These are phyloP conservation scores for Eragrostis tef DNA, from an alignment of 202 grass and related monocot genomes.

Conservation along the genomic window DNA sequence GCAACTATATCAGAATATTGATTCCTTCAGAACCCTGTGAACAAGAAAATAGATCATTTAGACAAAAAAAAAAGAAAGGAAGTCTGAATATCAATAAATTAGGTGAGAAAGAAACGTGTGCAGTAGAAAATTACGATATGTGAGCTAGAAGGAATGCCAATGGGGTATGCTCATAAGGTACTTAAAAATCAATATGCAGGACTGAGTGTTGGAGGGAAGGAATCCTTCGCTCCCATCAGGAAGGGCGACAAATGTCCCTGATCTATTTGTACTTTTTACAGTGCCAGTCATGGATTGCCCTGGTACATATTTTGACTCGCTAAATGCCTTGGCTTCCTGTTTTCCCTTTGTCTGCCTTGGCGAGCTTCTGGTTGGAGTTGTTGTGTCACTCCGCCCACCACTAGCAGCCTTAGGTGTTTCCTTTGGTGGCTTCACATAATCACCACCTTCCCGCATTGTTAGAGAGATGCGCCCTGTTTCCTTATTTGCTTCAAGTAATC, in stretches of 20 bases:
- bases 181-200: background rate
- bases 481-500: constrained; percentile 74
- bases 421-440: constrained; percentile 56
- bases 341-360: constrained; percentile 59
- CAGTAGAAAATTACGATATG: too few species aligned
- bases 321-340: constrained; percentile 38
- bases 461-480: constrained; percentile 78
- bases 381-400: constrained; percentile 43
- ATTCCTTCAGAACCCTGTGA: constrained; percentile 40
- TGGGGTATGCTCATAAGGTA: background rate
- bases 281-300: constrained; percentile 68
- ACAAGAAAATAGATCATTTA: background rate
- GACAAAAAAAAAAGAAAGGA: background rate
- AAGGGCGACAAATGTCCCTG: constrained; percentile 76
- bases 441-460: constrained; percentile 73
- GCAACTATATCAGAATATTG: constrained; percentile 27
- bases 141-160: background rate
- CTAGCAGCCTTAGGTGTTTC: constrained; percentile 54
- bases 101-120: background rate
- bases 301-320: constrained; percentile 54
- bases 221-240: constrained; percentile 84
- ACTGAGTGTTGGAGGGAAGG: too few species aligned
- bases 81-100: background rate
- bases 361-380: constrained; percentile 46
- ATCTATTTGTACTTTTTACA: constrained; percentile 68